A percentile compares a stretch with the other conserved stretches of the same genome.
phyloP scores from a whole-genome alignment of 306 rosid genomes.

The Canavalia gladiata region DNA sequence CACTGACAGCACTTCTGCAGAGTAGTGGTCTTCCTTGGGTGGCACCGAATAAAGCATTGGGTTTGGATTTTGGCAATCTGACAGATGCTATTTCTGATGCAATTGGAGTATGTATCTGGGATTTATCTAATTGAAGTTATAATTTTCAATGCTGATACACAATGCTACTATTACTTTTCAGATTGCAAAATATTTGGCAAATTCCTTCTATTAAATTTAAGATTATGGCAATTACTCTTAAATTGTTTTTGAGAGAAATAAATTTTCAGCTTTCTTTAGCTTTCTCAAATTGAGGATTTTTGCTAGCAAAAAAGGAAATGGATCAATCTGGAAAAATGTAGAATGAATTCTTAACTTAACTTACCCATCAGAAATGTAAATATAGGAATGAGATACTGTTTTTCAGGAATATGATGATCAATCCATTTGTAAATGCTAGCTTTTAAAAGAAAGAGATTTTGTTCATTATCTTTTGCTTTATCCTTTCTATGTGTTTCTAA shows the following conservation, averaged over 20 bases:
- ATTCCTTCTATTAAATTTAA: slow-evolving; percentile 33
- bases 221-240: not conserved
- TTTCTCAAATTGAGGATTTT: slow-evolving; percentile 18
- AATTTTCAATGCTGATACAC: slow-evolving; percentile 30
- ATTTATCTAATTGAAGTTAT: slow-evolving; percentile 38
- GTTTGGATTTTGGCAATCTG: slow-evolving; percentile 69
- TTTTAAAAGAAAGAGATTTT: slow-evolving; percentile 12
- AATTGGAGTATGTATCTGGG: slow-evolving; percentile 79
- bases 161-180: slow-evolving; percentile 12
- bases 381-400: not conserved
- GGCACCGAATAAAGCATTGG: slow-evolving; percentile 60
- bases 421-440: not conserved
- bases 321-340: not conserved
- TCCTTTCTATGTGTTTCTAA: slow-evolving; percentile 25
- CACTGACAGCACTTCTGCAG: slow-evolving; percentile 60
- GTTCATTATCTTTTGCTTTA: slow-evolving; percentile 3
- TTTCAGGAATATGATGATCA: slow-evolving; percentile 9
- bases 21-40: slow-evolving; percentile 91
- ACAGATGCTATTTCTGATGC: slow-evolving; percentile 68
- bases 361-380: not conserved
- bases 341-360: not conserved
- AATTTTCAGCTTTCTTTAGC: slow-evolving; percentile 1
- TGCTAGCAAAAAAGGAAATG: not conserved
- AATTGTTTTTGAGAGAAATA: slow-evolving; percentile 8
- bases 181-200: slow-evolving; percentile 13